phyloP scores from a whole-genome alignment of 2,329 filamentous ascomycete genomes.

The Dactylonectria estremocensis region DNA sequence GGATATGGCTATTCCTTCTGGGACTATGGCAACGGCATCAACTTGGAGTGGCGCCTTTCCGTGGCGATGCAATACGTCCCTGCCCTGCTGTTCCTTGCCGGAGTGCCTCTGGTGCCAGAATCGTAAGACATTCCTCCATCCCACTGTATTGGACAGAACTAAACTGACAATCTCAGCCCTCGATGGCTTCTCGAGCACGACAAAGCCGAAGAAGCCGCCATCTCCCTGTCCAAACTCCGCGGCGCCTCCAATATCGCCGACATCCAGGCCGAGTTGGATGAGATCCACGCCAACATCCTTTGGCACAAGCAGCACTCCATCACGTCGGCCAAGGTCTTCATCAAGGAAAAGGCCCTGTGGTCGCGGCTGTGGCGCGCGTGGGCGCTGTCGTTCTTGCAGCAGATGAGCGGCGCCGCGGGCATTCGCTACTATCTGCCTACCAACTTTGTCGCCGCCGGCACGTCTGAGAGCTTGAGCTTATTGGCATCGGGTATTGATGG shows the following conservation, averaged over 20 bases:
- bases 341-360: constrained; percentile 64
- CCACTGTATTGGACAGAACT: not conserved
- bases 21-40: constrained; percentile 59
- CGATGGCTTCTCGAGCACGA: constrained; percentile 71
- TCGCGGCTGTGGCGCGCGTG: constrained; percentile 70
- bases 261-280: constrained; percentile 53
- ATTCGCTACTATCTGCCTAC: constrained; percentile 74
- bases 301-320: constrained; percentile 42
- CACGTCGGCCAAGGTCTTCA: constrained; percentile 57
- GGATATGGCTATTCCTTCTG: constrained; percentile 71
- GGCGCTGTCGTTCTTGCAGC: constrained; percentile 72
- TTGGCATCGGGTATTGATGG: constrained; percentile 71
- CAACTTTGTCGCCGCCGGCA: constrained; percentile 66
- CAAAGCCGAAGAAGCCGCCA: constrained; percentile 58
- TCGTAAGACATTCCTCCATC: constrained; percentile 57
- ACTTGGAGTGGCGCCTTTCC: constrained; percentile 68
- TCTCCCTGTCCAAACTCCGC: constrained; percentile 64
- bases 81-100: constrained; percentile 63
- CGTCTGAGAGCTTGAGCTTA: constrained; percentile 63
- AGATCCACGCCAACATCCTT: constrained; percentile 63
- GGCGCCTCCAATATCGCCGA: constrained; percentile 55
- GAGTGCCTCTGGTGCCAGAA: constrained; percentile 68
- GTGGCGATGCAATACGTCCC: constrained; percentile 68
- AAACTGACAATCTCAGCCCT: constrained; percentile 54
- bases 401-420: constrained; percentile 71